Evolutionary conservation across 306 rosid species (phyloP), one percentile per base, ranked within the genome.

Genomic region (Prosopis cineraria): DNA sequence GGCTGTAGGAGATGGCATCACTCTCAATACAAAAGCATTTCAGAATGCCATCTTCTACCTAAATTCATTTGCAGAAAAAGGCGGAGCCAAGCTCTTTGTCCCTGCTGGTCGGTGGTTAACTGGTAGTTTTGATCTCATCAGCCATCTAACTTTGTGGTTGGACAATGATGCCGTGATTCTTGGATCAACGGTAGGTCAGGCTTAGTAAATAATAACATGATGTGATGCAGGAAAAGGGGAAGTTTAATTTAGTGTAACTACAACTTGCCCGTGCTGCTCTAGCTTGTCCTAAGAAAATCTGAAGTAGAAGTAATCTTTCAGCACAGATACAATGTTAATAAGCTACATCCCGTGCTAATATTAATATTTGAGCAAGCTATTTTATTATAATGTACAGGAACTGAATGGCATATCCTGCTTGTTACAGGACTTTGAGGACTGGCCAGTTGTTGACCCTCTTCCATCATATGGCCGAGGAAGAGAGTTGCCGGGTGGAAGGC

Each of bases 401-500:
- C 70, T 77, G 31, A 81, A 78, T 77, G 20, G 70, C 72, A 62
- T 81, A 19, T 79, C 31, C 68, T 72, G 48, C 70, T 52, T 74
- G 67, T 87, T 79, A 56, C 87, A 92, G 97, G 72, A 87, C 80
- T 78, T 82, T 0, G 60, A 80, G 31, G 94, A 89, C 74, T 94
- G 98, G 97, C 97, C 94, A 16, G 74, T 94, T 74, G 80, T 88
- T 43, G 93, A 90, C 33, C 97, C 97, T 22, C 83, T 94, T 27
- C 97, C 97, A 1, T 91, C 98, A 0, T 94, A 94, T 76, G 98
- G 98, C 64, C 89, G 91, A 75, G 98, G 98, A 33, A 88, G 98
- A 83, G 98, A 94, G 81, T 80, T 88, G 69, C 88, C 93, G 0
- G 97, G 98, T 72, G 87, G 88, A 84, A 90, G 98, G 83, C 92